These are phyloP conservation scores for Hagleromyces aurorensis DNA, from an alignment of 805 yeast species.

Conservation along the genomic window DNA sequence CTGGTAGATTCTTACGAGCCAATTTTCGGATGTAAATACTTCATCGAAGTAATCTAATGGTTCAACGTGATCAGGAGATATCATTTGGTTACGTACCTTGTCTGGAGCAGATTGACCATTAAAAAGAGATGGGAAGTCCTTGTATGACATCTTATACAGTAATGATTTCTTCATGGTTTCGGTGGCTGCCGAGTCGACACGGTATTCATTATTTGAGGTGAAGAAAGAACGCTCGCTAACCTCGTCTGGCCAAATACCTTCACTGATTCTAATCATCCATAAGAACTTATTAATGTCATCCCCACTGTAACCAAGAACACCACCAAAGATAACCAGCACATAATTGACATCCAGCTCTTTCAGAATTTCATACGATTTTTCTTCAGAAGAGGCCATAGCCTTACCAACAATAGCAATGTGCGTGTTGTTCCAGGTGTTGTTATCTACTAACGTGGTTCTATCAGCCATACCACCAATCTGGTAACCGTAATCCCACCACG, in stretches of 20 bases:
- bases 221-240: conserved; percentile 78
- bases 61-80: conserved; percentile 43
- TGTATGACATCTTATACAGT: conserved; percentile 91
- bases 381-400: conserved; percentile 90
- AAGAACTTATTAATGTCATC: conserved; percentile 94
- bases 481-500: conserved; percentile 99
- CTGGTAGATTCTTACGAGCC: conserved; percentile 92
- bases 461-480: conserved; percentile 99
- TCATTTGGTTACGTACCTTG: conserved; percentile 80
- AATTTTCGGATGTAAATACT: conserved; percentile 90
- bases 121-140: conserved; percentile 70
- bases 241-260: conserved; percentile 99
- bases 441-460: conserved; percentile 94
- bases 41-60: conserved; percentile 78
- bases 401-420: conserved; percentile 99
- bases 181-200: conserved; percentile 75
- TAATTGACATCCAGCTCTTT: conserved; percentile 92
- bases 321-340: conserved; percentile 89
- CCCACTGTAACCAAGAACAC: conserved; percentile 86
- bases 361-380: conserved; percentile 79
- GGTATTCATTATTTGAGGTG: conserved; percentile 80
- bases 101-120: conserved; percentile 56
- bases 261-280: conserved; percentile 99
- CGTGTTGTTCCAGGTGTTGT: conserved; percentile 98
- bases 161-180: conserved; percentile 80